Conservation (phyloP, 306 rosid species). For the Malus sieversii region DNA sequence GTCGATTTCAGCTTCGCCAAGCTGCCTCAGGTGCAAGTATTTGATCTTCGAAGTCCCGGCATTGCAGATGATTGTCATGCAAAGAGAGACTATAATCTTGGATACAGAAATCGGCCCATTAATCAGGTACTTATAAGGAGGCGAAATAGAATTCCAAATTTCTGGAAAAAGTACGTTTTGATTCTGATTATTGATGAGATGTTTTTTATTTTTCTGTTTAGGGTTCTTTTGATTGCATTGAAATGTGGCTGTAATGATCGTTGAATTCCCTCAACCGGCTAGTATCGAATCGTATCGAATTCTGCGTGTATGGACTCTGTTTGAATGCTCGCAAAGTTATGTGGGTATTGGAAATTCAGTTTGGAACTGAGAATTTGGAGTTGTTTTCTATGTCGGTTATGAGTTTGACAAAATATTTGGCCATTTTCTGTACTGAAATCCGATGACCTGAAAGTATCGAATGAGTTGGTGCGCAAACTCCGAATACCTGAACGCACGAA, state of each 20-base stretch:
- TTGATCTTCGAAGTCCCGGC: neutral
- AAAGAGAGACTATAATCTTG: neutral
- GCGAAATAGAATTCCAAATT: neutral
- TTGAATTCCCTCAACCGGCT: neutral
- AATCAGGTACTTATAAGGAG: constrained; percentile 1
- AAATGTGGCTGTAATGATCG: neutral
- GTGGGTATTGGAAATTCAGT: neutral
- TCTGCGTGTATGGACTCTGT: neutral
- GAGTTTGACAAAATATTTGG: constrained; percentile 36
- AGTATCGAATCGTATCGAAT: neutral
- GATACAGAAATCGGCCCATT: neutral
- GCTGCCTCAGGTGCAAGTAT: neutral
- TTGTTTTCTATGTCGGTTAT: neutral
- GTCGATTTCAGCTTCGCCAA: neutral
- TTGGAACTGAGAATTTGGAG: neutral
- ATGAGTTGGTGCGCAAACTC: constrained; percentile 46
- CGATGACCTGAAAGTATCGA: constrained; percentile 45
- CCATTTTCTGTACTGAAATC: constrained; percentile 43
- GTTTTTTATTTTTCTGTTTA: neutral
- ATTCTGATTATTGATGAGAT: neutral
- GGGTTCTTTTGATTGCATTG: neutral
- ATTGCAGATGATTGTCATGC: neutral
- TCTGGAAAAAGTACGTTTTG: neutral
- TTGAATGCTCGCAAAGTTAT: neutral
- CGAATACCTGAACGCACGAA: constrained; percentile 49